These are phyloP conservation scores for Filobasidium wieringae DNA, from an alignment of 768 basidiomycete species.

Conservation along the genomic window DNA sequence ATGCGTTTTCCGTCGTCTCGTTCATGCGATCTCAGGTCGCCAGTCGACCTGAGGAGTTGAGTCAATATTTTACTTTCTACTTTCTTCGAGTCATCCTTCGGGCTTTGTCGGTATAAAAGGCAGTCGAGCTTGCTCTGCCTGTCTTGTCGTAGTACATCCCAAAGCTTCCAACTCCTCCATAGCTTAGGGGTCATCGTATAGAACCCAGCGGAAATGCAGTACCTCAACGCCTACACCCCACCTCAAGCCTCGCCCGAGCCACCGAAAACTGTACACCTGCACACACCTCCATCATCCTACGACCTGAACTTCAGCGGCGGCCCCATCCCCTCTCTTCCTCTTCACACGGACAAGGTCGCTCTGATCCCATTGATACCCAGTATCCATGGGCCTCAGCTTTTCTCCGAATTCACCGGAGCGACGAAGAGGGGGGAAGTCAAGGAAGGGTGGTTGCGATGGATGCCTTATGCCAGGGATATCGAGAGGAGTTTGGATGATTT, in stretches of 20 bases:
- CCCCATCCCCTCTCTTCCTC: conserved; percentile 11
- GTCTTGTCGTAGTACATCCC: no score
- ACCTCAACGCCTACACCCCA: not conserved
- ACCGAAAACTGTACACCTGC: not conserved
- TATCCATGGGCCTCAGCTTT: conserved; percentile 6
- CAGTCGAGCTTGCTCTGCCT: no score
- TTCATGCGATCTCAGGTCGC: no score
- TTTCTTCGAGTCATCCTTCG: no score
- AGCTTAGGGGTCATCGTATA: no score
- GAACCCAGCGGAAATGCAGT: not conserved
- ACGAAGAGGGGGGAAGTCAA: no score
- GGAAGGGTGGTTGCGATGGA: conserved; percentile 3
- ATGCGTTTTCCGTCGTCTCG: no score
- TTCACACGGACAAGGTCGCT: conserved; percentile 26
- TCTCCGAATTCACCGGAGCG: not conserved
- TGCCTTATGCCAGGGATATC: conserved; percentile 8
- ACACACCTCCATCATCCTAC: conserved; percentile 24
- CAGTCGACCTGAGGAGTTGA: no score
- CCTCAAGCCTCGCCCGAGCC: not conserved
- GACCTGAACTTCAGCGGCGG: conserved; percentile 31
- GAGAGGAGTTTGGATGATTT: not conserved
- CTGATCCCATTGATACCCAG: conserved; percentile 27
- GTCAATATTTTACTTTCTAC: no score
- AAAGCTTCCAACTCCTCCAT: no score
- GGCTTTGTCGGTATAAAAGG: no score